Base-by-base conservation (phyloP, 2,329 filamentous ascomycete species). In the Teratosphaeriaceae sp. region DNA sequence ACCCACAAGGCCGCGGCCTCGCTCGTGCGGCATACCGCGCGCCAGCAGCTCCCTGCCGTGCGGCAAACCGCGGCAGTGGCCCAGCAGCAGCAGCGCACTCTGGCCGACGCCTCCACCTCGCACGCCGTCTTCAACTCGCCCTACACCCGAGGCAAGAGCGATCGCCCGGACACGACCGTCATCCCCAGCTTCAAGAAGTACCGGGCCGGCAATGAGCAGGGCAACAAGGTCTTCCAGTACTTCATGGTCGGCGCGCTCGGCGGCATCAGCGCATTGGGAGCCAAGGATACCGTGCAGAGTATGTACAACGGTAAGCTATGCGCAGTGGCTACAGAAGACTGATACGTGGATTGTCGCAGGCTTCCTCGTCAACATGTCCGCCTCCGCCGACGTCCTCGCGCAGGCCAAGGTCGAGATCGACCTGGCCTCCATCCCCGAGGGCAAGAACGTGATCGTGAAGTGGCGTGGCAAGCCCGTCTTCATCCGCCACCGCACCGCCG, bases 381-480 rank as follows among this genome's bases (percentile, higher is more conserved):
- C 92, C 52, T 98, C 92, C 50, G 92, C 92, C 71, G 92, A 98
- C 65, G 88, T 98, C 65, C 74, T 98, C 73, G 92, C 94, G 66
- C 94, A 96, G 82, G 92, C 92, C 70, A 98, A 98, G 84, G 92
- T 98, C 59, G 92, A 98, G 76, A 85, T 98, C 59, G 88, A 95
- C 70, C 84, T 98, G 56, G 76, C 76, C 61, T 70, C 87, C 53
- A 97, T 98, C 62, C 92, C 92, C 51, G 90, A 97, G 78, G 92
- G 92, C 79, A 98, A 97, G 85, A 98, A 98, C 76, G 92, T 98
- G 68, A 94, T 98, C 70, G 94, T 98, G 79, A 98, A 98, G 78
- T 98, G 92, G 92, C 86, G 92, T 78, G 92, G 92, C 69, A 98
- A 98, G 85, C 92, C 92, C 69, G 88, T 98, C 69, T 98, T 98